These are phyloP conservation scores for Aegle marmelos DNA, from an alignment of 345 rosid genomes.

Conservation along the genomic window DNA sequence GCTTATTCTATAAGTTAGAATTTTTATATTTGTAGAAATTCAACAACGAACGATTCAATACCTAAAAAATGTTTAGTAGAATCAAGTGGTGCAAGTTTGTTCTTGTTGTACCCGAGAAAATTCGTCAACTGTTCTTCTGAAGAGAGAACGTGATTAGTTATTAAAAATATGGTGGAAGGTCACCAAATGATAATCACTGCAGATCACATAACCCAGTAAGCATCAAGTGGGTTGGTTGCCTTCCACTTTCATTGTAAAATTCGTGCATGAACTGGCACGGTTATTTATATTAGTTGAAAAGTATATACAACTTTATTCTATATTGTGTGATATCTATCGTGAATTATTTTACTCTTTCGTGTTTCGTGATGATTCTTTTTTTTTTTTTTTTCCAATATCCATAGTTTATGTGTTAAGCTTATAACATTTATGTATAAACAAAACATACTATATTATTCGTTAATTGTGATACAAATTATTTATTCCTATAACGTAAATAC, in stretches of 20 bases:
- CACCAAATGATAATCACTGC: slow-evolving; percentile 1
- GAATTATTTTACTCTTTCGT: too few species aligned
- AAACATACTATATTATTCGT: too few species aligned
- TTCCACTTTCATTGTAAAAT: background rate
- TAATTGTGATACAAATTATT: too few species aligned
- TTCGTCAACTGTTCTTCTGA: background rate
- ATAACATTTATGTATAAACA: too few species aligned
- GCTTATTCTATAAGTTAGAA: background rate
- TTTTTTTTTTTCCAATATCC: too few species aligned
- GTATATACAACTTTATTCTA: too few species aligned
- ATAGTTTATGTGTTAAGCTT: too few species aligned
- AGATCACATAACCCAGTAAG: background rate
- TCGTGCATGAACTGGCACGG: background rate
- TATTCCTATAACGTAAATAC: too few species aligned
- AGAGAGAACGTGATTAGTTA: background rate
- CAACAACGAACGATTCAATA: background rate
- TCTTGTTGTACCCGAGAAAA: background rate
- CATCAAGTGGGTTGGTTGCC: background rate
- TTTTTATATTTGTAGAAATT: background rate
- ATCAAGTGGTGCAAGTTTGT: background rate
- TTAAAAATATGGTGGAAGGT: background rate
- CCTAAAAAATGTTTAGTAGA: background rate
- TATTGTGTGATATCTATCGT: too few species aligned
- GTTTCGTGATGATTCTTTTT: too few species aligned
- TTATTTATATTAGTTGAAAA: background rate